Evolutionary conservation across 768 basidiomycete genomes (phyloP).

Genomic region (Calocybe gangraenosa): DNA sequence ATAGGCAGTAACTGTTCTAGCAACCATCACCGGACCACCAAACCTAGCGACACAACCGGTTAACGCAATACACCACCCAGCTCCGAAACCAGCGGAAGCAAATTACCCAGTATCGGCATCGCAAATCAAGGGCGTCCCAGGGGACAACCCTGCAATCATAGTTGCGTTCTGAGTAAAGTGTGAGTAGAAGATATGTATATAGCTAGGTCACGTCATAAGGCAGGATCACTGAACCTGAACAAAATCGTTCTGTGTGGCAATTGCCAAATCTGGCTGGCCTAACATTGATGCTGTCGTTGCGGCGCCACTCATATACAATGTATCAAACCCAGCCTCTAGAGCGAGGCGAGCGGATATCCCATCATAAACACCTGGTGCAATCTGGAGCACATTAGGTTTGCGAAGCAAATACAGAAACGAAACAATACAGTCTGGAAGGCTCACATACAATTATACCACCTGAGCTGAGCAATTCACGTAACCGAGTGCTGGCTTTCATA

Average conservation of each 20-base stretch:
- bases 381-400: not conserved
- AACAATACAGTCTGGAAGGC: not conserved
- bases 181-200: not conserved
- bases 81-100: not conserved
- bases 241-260: constrained; percentile 53
- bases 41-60: constrained; percentile 26
- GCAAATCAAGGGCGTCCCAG: constrained; percentile 45
- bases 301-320: constrained; percentile 48
- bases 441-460: constrained; percentile 6
- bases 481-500: constrained; percentile 12
- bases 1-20: constrained; percentile 48
- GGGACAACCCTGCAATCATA: constrained; percentile 47
- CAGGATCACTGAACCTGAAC: constrained; percentile 33
- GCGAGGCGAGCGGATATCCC: constrained; percentile 50
- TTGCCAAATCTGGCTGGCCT: constrained; percentile 52
- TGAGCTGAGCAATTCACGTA: constrained; percentile 9
- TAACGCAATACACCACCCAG: not conserved
- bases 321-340: constrained; percentile 46
- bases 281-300: constrained; percentile 52
- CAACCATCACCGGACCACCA: constrained; percentile 52
- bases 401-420: not conserved
- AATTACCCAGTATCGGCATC: constrained; percentile 52
- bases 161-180: constrained; percentile 30
- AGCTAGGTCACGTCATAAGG: no score
- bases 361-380: constrained; percentile 38